These are phyloP conservation scores for Panaeolus papilionaceus DNA, from an alignment of 768 basidiomycete genomes.

Conservation along the genomic window DNA sequence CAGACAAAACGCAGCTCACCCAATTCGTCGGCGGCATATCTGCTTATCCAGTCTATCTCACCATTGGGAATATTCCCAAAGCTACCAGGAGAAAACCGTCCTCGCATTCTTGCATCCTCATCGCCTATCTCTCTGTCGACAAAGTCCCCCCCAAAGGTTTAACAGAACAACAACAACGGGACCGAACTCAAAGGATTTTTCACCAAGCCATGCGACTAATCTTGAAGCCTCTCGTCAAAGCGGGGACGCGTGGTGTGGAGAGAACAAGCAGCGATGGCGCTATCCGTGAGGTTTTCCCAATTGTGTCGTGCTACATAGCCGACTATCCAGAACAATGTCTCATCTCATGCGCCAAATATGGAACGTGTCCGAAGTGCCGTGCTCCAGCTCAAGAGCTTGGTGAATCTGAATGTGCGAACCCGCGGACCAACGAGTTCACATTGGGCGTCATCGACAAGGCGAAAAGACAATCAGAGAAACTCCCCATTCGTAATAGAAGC, in stretches of 20 bases:
- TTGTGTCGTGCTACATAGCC: conserved; percentile 26
- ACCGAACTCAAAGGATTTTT: conserved; percentile 36
- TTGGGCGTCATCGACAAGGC: too few relatives aligned
- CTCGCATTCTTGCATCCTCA: conserved; percentile 29
- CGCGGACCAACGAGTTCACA: too few relatives aligned
- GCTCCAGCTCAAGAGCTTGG: neutral
- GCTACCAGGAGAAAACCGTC: conserved; percentile 37
- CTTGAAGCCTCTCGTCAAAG: conserved; percentile 31
- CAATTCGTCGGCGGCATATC: conserved; percentile 41
- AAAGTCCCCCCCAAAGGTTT: conserved; percentile 29
- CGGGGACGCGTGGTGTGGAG: conserved; percentile 35
- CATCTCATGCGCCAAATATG: conserved; percentile 32
- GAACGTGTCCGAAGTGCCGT: conserved; percentile 27
- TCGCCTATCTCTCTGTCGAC: conserved; percentile 43
- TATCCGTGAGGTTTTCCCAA: conserved; percentile 26
- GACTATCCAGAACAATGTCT: conserved; percentile 50
- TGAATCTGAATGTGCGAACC: neutral
- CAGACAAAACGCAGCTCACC: conserved; percentile 36
- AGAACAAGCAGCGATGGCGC: conserved; percentile 39
- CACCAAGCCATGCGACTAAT: conserved; percentile 42
- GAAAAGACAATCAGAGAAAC: too few relatives aligned
- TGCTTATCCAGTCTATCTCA: conserved; percentile 52
- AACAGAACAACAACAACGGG: conserved; percentile 12
- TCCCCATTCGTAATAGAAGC: too few relatives aligned
- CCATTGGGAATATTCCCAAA: conserved; percentile 47